Evolutionary conservation across 768 basidiomycete genomes (phyloP).

Genomic region (Albatrellus ellisii): DNA sequence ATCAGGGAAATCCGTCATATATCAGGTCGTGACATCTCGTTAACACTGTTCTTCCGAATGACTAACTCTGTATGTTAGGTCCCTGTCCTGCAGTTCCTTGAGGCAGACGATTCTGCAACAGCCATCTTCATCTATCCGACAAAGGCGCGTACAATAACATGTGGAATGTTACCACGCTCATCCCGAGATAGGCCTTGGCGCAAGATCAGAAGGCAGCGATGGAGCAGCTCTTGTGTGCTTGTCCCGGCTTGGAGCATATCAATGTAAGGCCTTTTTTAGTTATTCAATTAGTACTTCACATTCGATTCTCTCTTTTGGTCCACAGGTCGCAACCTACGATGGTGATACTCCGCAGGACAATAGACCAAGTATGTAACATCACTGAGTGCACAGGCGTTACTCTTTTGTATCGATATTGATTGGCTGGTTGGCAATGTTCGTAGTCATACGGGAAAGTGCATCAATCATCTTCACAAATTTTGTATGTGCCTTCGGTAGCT

Average conservation of each 20-base stretch:
- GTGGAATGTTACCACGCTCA: neutral
- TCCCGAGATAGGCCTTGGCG: constrained; percentile 54
- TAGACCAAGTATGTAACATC: constrained; percentile 41
- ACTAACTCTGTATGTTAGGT: constrained; percentile 28
- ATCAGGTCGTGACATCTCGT: constrained; percentile 39
- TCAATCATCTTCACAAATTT: constrained; percentile 88
- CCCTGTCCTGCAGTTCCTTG: constrained; percentile 53
- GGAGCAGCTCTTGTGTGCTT: constrained; percentile 47
- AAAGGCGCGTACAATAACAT: constrained; percentile 33
- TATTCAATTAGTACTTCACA: neutral
- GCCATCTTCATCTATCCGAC: constrained; percentile 86
- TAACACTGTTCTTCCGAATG: neutral
- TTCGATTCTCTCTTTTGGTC: too few species aligned
- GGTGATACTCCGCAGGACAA: constrained; percentile 72
- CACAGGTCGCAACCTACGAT: constrained; percentile 73
- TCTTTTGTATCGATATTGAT: too few species aligned
- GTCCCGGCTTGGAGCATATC: constrained; percentile 48
- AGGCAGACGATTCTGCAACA: constrained; percentile 45
- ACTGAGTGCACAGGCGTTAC: too few species aligned
- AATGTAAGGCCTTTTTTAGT: constrained; percentile 24
- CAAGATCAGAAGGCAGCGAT: constrained; percentile 74
- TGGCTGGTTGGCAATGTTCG: neutral
- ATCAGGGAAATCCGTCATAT: constrained; percentile 81
- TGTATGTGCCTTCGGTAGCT: constrained; percentile 24
- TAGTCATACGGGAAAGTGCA: constrained; percentile 60